These are phyloP conservation scores for Neoboletus subvelutipes DNA, from an alignment of 768 basidiomycete genomes.

Conservation along the genomic window DNA sequence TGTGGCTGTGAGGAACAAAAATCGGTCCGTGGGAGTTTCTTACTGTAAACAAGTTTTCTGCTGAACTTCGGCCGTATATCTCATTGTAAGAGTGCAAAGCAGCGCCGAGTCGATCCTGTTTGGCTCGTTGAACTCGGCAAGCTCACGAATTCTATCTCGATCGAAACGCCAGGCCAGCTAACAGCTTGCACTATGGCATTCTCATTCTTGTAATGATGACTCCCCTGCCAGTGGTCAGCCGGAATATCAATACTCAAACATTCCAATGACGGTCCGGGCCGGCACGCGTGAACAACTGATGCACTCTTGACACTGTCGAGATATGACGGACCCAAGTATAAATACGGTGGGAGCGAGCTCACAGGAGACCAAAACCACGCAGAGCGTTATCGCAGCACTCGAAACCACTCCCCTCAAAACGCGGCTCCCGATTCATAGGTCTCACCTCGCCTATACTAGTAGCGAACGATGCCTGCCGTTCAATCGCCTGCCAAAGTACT, in stretches of 20 bases:
- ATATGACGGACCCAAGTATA: neutral
- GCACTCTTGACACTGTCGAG: neutral
- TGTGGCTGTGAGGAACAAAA: too few species aligned
- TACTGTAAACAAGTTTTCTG: too few species aligned
- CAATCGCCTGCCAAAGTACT: conserved; percentile 30
- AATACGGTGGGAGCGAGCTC: neutral
- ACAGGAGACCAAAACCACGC: too few species aligned
- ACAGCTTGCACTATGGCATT: neutral
- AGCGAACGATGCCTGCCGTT: conserved; percentile 23
- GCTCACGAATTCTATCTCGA: too few species aligned
- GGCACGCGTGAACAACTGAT: neutral
- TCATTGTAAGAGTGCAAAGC: too few species aligned
- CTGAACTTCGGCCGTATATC: too few species aligned
- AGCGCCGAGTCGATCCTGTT: neutral
- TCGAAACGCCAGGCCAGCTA: neutral
- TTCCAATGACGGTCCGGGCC: neutral
- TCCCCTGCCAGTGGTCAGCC: neutral
- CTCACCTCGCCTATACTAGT: neutral
- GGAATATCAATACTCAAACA: neutral
- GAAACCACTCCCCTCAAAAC: too few species aligned
- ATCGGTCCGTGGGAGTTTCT: too few species aligned
- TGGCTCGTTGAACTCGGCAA: neutral
- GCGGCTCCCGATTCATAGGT: neutral
- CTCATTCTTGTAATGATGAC: neutral
- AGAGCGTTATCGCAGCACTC: neutral